phyloP scores from a whole-genome alignment of 148 eudicot species.

The Linanthus parryae region DNA sequence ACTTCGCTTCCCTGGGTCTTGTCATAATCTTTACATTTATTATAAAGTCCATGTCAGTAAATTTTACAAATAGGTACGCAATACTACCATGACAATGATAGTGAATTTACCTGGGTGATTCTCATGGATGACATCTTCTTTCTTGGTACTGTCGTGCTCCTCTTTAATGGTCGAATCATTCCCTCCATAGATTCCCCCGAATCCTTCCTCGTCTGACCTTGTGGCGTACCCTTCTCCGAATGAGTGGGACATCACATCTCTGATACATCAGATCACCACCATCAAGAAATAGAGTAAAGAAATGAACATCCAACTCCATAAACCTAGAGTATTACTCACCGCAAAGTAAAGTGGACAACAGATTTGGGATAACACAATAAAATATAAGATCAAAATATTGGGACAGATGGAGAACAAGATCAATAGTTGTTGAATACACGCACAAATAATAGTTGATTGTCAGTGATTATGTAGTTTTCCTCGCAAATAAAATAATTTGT shows the following conservation, averaged over 20 bases:
- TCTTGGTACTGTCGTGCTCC: too few species aligned
- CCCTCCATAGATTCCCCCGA: constrained; percentile 50
- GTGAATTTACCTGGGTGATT: constrained; percentile 25
- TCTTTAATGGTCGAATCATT: constrained; percentile 25
- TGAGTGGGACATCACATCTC: constrained; percentile 54
- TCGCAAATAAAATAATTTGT: too few species aligned
- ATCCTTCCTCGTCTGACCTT: constrained; percentile 77
- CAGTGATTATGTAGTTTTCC: too few species aligned
- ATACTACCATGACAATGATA: not conserved
- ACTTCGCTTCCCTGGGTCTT: constrained; percentile 41
- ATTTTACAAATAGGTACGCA: not conserved
- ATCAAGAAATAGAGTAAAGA: not conserved
- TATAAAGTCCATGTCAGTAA: not conserved
- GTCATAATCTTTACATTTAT: constrained; percentile 12
- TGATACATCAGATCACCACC: not conserved
- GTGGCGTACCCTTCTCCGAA: constrained; percentile 68
- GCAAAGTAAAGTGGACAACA: too few species aligned
- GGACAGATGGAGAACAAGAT: too few species aligned
- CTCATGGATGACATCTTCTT: constrained; percentile 26
- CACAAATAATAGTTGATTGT: too few species aligned
- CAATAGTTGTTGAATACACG: too few species aligned
- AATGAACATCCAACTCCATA: not conserved
- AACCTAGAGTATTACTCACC: too few species aligned
- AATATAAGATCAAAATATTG: too few species aligned
- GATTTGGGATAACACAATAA: too few species aligned